These are phyloP conservation scores for Epichloe brachyelytri DNA, from an alignment of 2,329 filamentous ascomycete genomes.

Conservation along the genomic window DNA sequence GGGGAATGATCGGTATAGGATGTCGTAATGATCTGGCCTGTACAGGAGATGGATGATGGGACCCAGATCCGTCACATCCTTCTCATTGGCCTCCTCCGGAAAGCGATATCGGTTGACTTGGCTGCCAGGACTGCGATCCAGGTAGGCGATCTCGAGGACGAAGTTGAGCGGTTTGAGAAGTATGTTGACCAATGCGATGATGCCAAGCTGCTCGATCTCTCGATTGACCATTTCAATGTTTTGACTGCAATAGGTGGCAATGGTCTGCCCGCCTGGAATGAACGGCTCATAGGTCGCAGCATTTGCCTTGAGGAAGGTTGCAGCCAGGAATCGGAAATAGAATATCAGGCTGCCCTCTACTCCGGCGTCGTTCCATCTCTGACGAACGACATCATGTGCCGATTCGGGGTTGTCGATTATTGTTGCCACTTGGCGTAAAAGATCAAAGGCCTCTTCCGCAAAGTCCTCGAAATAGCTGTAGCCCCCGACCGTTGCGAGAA, in stretches of 20 bases:
- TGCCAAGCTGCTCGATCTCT: constrained; percentile 85
- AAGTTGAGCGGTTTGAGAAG: constrained; percentile 69
- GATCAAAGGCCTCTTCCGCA: constrained; percentile 56
- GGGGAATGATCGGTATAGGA: constrained; percentile 57
- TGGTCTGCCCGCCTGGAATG: constrained; percentile 42
- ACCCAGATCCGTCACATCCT: constrained; percentile 29
- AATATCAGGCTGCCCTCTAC: constrained; percentile 69
- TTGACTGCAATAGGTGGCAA: constrained; percentile 56
- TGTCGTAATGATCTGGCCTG: constrained; percentile 81
- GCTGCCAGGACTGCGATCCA: constrained; percentile 71
- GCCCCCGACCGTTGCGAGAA: constrained; percentile 59
- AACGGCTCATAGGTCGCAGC: constrained; percentile 58
- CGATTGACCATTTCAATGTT: constrained; percentile 62
- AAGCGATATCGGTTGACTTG: constrained; percentile 62
- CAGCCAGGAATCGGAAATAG: constrained; percentile 69
- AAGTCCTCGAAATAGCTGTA: constrained; percentile 68
- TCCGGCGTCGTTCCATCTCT: constrained; percentile 61
- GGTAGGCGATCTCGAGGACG: constrained; percentile 76
- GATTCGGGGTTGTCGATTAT: constrained; percentile 47
- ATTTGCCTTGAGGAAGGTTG: constrained; percentile 71
- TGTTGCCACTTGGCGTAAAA: constrained; percentile 51
- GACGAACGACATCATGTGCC: constrained; percentile 40
- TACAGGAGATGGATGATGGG: constrained; percentile 47
- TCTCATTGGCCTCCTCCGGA: constrained; percentile 38
- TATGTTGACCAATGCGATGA: constrained; percentile 64